Evolutionary conservation across 192 early-diverging fungal genomes (phyloP), one percentile per base, ranked within the genome.

Genomic region (Backusella macrospora): DNA sequence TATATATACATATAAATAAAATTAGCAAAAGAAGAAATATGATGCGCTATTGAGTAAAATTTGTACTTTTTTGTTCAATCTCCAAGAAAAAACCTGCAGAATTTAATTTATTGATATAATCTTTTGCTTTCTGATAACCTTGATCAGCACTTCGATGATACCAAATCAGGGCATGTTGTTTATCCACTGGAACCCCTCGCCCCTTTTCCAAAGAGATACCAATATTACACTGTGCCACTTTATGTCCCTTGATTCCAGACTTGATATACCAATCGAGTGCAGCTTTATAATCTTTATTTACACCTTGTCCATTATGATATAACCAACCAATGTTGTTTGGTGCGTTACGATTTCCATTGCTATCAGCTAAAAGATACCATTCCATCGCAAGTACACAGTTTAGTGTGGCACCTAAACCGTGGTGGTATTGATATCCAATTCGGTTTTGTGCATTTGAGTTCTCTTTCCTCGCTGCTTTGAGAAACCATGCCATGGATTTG

Each of bases 91-190:
- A 12, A n/a, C 52, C 52, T 26, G 18, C 23, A 0, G 21, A 12
- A 23, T 23, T 59, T 59, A 59, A n/a, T 23, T 59, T 59, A 0
- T 59, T 21, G 10, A 59, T 13, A 26, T 1, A 21, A 12, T 59
- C 52, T 59, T 59, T 59, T 0, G 52, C 52, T 59, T 59, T 59
- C 26, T 59, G 52, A 12, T 59, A 59, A 1, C 52, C 52, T 59
- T 59, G 52, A 12, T 59, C 23, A 3, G 52, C 52, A 14, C 52
- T 59, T 26, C 52, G 8, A 8, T 59, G 52, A 23, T 59, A 59
- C 52, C 52, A 59, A 4, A 23, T 21, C 13, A 59, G 9, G 0
- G 52, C 52, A 59, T 21, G 52, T 13, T 23, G 52, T 7, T 59
- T 59, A 12, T 59, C 18, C 9, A 26, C 52, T 12, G 21, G 4